Base-by-base conservation (phyloP, 140 eudicot genomes). In the Cichorium intybus region DNA sequence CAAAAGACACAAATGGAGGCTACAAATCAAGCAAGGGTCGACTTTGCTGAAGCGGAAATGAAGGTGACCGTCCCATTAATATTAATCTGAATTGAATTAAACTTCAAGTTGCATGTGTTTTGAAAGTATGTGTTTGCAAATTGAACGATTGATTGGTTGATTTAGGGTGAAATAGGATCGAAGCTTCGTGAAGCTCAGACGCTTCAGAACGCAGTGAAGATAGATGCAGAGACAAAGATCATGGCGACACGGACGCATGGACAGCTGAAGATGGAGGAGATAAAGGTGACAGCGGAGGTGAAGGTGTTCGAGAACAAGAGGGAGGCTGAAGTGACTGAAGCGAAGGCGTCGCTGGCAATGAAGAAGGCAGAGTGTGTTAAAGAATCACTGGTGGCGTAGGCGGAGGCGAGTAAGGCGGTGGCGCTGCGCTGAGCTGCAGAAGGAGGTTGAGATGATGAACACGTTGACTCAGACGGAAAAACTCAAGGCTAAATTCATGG, bases 221-320 rank as follows among this genome's bases (percentile, higher is more conserved):
- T 87, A 18, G 90, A 86, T 56, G 90, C 87, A 2, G 90, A 86
- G 43, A 86, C 95, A 8, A 80, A 47, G 83, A 69, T 86, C 34
- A 56, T 77, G 33, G 23, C 90, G 10, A 81, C 84, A 1, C 84
- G 80, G 37, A 86, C 85, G 76, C 57, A 69, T 47, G 95, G 95
- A 3, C 56, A 80, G 28, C 87, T 87, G 47, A 77, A 69, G 78
- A 82, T 71, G 74, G 87, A 87, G 63, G 90, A 87, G 70, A 66
- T 87, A 2, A 78, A 45, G 68, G 90, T 87, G 63, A 51, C 37
- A 56, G 69, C 90, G 0, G 90, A 78, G 46, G 80, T 81, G 56
- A 77, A 77, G 66, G 80, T 81, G 49, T 81, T 78, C 2, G 80
- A 74, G 56, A 77, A 81, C 3, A 63, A 81, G 24, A 24, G 76